Base-by-base conservation (phyloP, 2,329 filamentous ascomycete species). In the Alternaria brassicae region DNA sequence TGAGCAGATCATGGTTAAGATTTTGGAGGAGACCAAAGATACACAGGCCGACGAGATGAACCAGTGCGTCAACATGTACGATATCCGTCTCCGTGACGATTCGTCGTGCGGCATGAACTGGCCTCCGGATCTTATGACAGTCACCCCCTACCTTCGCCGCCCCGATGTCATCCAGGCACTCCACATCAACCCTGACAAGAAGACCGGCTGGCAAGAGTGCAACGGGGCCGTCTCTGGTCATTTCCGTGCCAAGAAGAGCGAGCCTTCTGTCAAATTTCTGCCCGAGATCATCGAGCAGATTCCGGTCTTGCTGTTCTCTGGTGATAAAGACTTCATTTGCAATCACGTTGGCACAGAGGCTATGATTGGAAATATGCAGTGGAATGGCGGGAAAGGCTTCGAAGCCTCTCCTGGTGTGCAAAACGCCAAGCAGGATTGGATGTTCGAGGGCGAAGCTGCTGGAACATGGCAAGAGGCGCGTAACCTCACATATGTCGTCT, bases 61-160 rank as follows among this genome's bases (percentile, higher is more conserved):
- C 17, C 77, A 87, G 71, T 99, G 96, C 78, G 78, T 89, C 76
- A 99, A 99, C 81, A 97, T 98, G 92, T 99, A 99, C 78, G 95
- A 99, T 77, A 86, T 98, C 53, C 91, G 94, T 45, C 84, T 97
- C 45, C 88, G 84, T 64, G 95, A 99, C 78, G 81, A 81, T 6
- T 90, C 91, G 4, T 90, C 89, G 63, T 99, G 95, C 77, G 95
- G 95, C 67, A 97, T 97, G 93, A 94, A 93, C 81, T 99, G 96
- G 96, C 95, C 95, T 30, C 91, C 93, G 65, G 95, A 99, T 79
- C 83, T 99, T 72, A 78, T 79, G 45, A 75, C 85, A 49, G 86
- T 99, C 21, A 91, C 88, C 6, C 92, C 93, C 0, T 99, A 98
- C 77, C 86, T 99, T 52, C 90, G 91, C 58, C 89, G 89, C 56